Conservation (phyloP, 352 stramenopile species). For the Phytopythium mirpurense region DNA sequence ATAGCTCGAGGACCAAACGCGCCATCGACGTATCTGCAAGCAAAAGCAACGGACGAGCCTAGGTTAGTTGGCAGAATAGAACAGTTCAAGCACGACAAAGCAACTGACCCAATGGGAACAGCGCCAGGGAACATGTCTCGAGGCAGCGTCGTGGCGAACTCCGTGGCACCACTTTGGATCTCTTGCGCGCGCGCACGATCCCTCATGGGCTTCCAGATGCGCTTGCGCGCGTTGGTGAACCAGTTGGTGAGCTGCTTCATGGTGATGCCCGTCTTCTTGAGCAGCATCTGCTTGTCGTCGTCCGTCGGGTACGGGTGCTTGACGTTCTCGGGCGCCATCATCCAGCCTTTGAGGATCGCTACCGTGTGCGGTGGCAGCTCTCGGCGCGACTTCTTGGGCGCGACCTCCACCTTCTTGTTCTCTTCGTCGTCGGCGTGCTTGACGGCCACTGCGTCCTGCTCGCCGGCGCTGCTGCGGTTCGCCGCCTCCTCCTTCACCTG, state of each 20-base stretch:
- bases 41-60: neutral
- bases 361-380: slow-evolving; percentile 82
- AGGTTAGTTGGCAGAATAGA: neutral
- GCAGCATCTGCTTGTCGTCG: slow-evolving; percentile 88
- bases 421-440: slow-evolving; percentile 19
- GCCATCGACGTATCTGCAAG: slow-evolving; percentile 14
- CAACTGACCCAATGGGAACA: slow-evolving; percentile 4
- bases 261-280: slow-evolving; percentile 87
- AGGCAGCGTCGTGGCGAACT: slow-evolving; percentile 54
- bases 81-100: neutral
- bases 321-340: slow-evolving; percentile 85
- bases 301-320: slow-evolving; percentile 89
- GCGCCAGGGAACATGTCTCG: slow-evolving; percentile 28
- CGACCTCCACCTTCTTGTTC: slow-evolving; percentile 12
- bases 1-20: slow-evolving; percentile 42
- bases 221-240: slow-evolving; percentile 88
- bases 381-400: slow-evolving; percentile 71
- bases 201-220: slow-evolving; percentile 90
- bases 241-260: slow-evolving; percentile 91
- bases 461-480: slow-evolving; percentile 7
- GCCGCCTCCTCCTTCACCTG: slow-evolving; percentile 27
- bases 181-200: slow-evolving; percentile 75
- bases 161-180: slow-evolving; percentile 59
- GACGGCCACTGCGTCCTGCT: slow-evolving; percentile 19
- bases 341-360: slow-evolving; percentile 85